Base-by-base conservation (phyloP, 768 basidiomycete species). In the Pholiota molesta region DNA sequence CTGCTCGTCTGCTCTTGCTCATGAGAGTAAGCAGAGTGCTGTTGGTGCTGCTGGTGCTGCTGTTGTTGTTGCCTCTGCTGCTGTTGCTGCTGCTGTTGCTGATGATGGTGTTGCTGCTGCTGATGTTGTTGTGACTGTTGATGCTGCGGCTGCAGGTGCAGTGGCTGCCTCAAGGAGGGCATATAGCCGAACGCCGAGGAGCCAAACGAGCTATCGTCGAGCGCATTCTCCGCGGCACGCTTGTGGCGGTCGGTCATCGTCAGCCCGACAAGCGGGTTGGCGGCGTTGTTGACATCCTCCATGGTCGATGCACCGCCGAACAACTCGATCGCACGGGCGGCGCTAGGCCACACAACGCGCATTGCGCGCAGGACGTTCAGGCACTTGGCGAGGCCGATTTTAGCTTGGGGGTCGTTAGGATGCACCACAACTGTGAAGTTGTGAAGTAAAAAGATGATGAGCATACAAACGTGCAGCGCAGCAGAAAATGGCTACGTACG, bases 261-360 rank as follows among this genome's bases (percentile, higher is more conserved):
- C 37, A 64, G 58, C n/a, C 66, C 57, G 23, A 60, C 55, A 42
- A 57, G 63, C 64, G 59, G 69, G 59, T 42, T 42, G 8, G 53
- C 61, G 17, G 73, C 64, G 10, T 69, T 47, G 45, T 62, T 49
- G 19, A 61, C 35, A 33, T 62, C 62, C 7, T 35, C 57, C 59
- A 73, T 45, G 58, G 65, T 70, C 77, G 37, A 77, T 78, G 86
- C 81, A 44, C 89, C 90, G 45, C 83, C 81, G 53, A 94, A 81
- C 19, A 94, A 85, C 68, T 90, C 88, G 55, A 86, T 79, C 5
- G 90, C 90, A 17, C 92, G 87, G 10, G 80, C 86, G 3, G 92
- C 92, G 62, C 86, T 86, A 0, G 91, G 91, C 92, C 92, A 94
- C 26, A 88, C 78, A 39, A 82, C 75, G 55, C 86, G 82, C 87